Percentiles rank a stretch among this genome's conserved stretches.
Conservation (phyloP, 345 rosid genomes). For the Eucalyptus albens region DNA sequence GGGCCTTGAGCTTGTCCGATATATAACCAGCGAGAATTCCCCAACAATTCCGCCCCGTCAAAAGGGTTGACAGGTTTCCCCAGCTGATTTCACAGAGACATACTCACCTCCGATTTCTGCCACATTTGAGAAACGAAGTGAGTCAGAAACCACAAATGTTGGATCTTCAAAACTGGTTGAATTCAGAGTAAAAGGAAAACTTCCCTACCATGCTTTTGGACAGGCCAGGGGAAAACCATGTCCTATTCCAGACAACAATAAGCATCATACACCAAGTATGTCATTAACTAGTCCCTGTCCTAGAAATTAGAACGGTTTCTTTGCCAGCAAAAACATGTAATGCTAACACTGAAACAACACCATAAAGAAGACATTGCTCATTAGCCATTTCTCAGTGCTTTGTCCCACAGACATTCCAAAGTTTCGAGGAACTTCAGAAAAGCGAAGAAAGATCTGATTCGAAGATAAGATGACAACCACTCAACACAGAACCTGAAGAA, state of each 20-base stretch:
- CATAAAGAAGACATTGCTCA: neutral
- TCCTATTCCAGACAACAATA: neutral
- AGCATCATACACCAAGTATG: neutral
- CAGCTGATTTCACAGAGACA: slow-evolving; percentile 85
- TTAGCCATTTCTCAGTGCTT: neutral
- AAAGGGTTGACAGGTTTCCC: slow-evolving; percentile 85
- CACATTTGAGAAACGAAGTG: neutral
- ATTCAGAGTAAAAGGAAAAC: neutral
- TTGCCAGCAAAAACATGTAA: neutral
- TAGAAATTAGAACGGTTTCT: neutral
- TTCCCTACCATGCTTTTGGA: neutral
- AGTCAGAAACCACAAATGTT: neutral
- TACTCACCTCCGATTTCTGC: slow-evolving; percentile 88
- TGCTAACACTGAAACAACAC: neutral
- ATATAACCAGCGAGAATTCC: slow-evolving; percentile 43
- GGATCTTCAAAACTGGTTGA: neutral
- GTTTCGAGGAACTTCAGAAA: neutral
- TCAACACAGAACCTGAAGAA: neutral
- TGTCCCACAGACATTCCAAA: neutral
- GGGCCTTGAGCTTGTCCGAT: slow-evolving; percentile 73
- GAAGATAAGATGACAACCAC: neutral
- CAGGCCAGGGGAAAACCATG: neutral
- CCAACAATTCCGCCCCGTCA: slow-evolving; percentile 88
- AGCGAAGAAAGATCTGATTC: neutral
- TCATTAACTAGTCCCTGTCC: neutral